phyloP scores from a whole-genome alignment of 2,329 filamentous ascomycete genomes.

The Fusarium sp. region DNA sequence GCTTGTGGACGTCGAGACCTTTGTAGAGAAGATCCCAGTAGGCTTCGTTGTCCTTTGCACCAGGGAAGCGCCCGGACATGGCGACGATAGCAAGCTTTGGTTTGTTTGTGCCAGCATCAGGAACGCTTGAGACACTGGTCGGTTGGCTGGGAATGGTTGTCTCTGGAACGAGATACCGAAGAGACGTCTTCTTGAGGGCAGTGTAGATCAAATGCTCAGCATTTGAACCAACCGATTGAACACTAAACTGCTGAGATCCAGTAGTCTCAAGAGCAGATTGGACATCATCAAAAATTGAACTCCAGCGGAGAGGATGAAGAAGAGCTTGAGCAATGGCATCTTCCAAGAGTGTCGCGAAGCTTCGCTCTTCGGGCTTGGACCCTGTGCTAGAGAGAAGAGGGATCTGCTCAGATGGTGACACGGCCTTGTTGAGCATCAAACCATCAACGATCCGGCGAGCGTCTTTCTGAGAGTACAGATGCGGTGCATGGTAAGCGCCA shows the following conservation, averaged over 20 bases:
- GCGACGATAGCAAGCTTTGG: slow-evolving; percentile 65
- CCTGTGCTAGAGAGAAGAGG: slow-evolving; percentile 18
- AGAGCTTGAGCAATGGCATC: slow-evolving; percentile 22
- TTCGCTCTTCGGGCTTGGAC: slow-evolving; percentile 6
- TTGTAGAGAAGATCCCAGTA: slow-evolving; percentile 73
- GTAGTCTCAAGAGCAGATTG: slow-evolving; percentile 1
- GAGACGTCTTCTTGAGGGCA: slow-evolving; percentile 27
- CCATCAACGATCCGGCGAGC: slow-evolving; percentile 6
- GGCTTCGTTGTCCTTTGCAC: slow-evolving; percentile 65
- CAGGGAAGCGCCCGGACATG: slow-evolving; percentile 71
- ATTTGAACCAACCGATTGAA: slow-evolving; percentile 15
- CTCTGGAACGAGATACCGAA: slow-evolving; percentile 15
- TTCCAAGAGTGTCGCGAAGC: slow-evolving; percentile 20
- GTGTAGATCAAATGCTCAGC: slow-evolving; percentile 36
- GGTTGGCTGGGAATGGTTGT: rapidly evolving
- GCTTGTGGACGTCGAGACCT: slow-evolving; percentile 70
- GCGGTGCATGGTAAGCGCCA: slow-evolving; percentile 33
- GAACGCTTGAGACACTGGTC: rapidly evolving
- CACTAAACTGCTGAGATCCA: not conserved
- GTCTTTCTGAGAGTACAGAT: slow-evolving; percentile 28
- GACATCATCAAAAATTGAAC: slow-evolving; percentile 7
- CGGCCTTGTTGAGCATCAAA: not conserved
- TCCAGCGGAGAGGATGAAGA: slow-evolving; percentile 26
- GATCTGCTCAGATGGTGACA: slow-evolving; percentile 1
- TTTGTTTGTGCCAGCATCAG: not conserved